A percentile compares a stretch with the other conserved stretches of the same genome.
Conservation (phyloP, 768 basidiomycete species). For the Melanogaster broomeanus region DNA sequence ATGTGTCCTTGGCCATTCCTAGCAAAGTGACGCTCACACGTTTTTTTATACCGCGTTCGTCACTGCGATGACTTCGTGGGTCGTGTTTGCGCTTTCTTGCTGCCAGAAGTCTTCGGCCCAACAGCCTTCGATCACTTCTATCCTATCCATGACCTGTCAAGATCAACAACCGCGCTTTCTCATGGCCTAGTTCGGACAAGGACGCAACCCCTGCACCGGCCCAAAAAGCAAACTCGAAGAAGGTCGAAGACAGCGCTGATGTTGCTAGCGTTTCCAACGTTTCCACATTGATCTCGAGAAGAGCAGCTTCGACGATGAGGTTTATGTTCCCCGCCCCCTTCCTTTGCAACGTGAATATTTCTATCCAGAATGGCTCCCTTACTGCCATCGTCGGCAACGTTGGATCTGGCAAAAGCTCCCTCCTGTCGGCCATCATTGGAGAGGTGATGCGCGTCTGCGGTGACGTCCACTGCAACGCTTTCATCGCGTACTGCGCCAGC, state of each 20-base stretch:
- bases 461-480: constrained; percentile 21
- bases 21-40: not conserved
- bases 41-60: constrained; percentile 19
- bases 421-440: too few relatives aligned
- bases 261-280: too few relatives aligned
- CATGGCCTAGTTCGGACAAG: constrained; percentile 18
- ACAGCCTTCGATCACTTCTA: not conserved
- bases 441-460: constrained; percentile 30
- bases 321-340: constrained; percentile 13
- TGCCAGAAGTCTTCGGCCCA: constrained; percentile 23
- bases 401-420: too few relatives aligned
- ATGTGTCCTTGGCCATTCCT: constrained; percentile 3
- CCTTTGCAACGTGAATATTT: constrained; percentile 21
- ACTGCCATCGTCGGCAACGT: constrained; percentile 28
- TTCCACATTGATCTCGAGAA: constrained; percentile 9
- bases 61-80: constrained; percentile 28
- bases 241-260: constrained; percentile 1
- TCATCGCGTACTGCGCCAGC: constrained; percentile 34
- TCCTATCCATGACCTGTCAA: constrained; percentile 13
- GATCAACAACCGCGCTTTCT: constrained; percentile 22
- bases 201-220: not conserved
- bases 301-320: not conserved
- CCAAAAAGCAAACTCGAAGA: not conserved
- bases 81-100: constrained; percentile 28
- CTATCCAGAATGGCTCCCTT: constrained; percentile 23